These are phyloP conservation scores for Globisporangium parvum DNA, from an alignment of 352 stramenopile genomes.

Conservation along the genomic window DNA sequence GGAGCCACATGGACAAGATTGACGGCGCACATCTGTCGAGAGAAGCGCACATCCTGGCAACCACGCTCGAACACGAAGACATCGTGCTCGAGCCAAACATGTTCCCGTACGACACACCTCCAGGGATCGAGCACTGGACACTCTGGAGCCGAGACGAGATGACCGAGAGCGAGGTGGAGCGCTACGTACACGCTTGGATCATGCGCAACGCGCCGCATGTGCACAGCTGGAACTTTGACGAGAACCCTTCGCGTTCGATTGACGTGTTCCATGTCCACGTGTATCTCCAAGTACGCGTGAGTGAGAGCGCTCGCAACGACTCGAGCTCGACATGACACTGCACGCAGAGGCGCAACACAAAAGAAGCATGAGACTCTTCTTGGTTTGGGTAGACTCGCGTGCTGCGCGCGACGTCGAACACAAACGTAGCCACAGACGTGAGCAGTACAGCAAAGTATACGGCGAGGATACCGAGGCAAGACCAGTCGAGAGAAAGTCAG, in stretches of 20 bases:
- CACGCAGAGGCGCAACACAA: too few species aligned
- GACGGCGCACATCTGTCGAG: conserved; percentile 8
- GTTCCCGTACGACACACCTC: conserved; percentile 24
- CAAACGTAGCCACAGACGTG: too few species aligned
- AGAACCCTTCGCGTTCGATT: conserved; percentile 26
- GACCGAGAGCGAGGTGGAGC: conserved; percentile 15
- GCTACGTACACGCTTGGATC: conserved; percentile 21
- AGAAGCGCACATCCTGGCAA: conserved; percentile 25
- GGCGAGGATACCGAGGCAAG: too few species aligned
- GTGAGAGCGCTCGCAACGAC: neutral
- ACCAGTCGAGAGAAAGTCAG: too few species aligned
- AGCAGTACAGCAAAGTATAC: too few species aligned
- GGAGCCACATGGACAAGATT: conserved; percentile 24
- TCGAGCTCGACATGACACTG: too few species aligned
- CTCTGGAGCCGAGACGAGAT: conserved; percentile 20
- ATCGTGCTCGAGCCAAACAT: conserved; percentile 24
- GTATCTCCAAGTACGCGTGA: conserved; percentile 17
- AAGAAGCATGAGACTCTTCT: too few species aligned
- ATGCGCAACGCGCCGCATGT: conserved; percentile 17
- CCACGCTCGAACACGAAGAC: conserved; percentile 11
- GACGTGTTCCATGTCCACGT: conserved; percentile 30
- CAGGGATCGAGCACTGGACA: conserved; percentile 26
- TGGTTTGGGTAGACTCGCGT: too few species aligned
- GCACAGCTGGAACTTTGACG: conserved; percentile 26
- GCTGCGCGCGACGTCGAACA: too few species aligned